phyloP scores from a whole-genome alignment of 495 filamentous ascomycete genomes.

The Corynascus novoguineensis region DNA sequence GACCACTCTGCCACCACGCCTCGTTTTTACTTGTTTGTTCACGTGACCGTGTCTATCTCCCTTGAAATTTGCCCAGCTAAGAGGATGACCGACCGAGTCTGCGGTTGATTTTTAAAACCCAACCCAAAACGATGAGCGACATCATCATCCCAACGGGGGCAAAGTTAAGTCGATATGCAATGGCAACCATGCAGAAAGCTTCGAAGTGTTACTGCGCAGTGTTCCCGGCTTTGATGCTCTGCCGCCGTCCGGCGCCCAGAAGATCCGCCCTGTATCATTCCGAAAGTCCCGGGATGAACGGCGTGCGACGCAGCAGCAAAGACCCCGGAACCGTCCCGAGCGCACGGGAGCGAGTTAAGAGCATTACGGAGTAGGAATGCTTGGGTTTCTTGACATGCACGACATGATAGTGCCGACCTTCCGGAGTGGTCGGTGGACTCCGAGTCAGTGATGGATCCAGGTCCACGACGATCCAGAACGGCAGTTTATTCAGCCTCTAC shows the following conservation, averaged over 20 bases:
- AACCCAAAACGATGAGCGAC: no score
- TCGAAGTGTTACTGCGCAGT: no score
- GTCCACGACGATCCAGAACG: background rate
- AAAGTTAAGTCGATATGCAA: no score
- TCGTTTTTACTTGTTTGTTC: background rate
- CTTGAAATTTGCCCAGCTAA: no score
- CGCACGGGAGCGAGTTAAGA: no score
- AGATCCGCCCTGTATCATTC: background rate
- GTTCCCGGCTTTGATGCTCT: no score
- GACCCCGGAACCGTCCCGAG: background rate
- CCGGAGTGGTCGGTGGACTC: background rate
- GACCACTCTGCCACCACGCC: slow-evolving; percentile 21
- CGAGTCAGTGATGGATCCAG: background rate
- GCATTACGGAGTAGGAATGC: no score
- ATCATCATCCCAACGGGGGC: no score
- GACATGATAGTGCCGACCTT: background rate
- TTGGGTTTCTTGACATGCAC: background rate
- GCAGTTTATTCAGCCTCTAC: background rate
- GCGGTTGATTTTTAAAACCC: background rate
- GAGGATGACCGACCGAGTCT: background rate
- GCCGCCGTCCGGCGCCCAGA: no score
- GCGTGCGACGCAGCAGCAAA: background rate
- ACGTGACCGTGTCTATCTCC: background rate
- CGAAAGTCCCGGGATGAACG: background rate
- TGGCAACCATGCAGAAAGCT: no score